A percentile compares a stretch with the other conserved stretches of the same genome.
Conservation (phyloP, 1,284 basidiomycete genomes). For the Papiliotrema nemorosa region DNA sequence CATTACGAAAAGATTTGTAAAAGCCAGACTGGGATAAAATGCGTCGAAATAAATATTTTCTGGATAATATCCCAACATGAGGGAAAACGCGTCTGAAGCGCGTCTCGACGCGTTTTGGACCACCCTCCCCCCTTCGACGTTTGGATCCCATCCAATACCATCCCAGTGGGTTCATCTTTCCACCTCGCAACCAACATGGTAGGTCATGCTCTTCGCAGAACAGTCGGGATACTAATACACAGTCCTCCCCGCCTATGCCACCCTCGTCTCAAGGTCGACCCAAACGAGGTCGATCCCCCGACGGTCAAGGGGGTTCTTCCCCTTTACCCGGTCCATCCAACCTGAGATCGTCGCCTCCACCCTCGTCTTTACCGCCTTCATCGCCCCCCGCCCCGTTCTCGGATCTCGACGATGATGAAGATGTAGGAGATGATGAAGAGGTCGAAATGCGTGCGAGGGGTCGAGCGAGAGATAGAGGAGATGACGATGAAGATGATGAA, state of each 20-base stretch:
- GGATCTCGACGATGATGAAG: constrained; percentile 80
- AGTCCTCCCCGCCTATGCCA: constrained; percentile 28
- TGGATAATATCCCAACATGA: no score
- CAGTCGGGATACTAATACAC: no score
- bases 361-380: constrained; percentile 50
- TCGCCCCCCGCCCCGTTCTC: constrained; percentile 78
- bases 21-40: no score
- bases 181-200: constrained; percentile 2
- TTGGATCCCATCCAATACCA: no score
- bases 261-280: constrained; percentile 36
- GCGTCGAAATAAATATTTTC: no score
- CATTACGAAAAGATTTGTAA: no score
- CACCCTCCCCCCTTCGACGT: neutral
- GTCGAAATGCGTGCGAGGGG: constrained; percentile 55
- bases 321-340: constrained; percentile 23
- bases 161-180: no score
- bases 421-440: constrained; percentile 67
- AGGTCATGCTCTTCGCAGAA: constrained; percentile 8
- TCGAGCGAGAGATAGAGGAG: constrained; percentile 56
- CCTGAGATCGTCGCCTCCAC: constrained; percentile 25
- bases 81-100: no score
- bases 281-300: constrained; percentile 38
- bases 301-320: constrained; percentile 9
- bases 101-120: no score
- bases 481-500: constrained; percentile 60